A percentile compares a stretch with the other conserved stretches of the same genome.
These are phyloP conservation scores for Colletotrichum tanaceti DNA, from an alignment of 2,329 filamentous ascomycete species.

Conservation along the genomic window DNA sequence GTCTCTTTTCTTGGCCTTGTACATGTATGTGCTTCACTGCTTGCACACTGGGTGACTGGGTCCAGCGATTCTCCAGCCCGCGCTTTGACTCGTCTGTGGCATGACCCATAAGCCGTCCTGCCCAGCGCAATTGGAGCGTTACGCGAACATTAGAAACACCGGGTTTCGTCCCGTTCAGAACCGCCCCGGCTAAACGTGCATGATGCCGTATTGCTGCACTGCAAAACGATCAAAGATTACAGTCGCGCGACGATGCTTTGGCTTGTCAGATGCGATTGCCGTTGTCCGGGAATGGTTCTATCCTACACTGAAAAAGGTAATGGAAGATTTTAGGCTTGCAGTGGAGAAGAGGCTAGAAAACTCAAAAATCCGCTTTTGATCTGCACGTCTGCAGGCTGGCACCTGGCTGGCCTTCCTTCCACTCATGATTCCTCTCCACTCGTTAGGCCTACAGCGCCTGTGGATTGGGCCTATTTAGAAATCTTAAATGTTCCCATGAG, in stretches of 20 bases:
- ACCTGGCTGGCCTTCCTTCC: conserved; percentile 6
- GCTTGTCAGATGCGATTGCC: neutral
- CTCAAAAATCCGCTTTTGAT: conserved; percentile 39
- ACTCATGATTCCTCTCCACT: conserved; percentile 33
- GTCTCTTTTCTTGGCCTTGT: neutral
- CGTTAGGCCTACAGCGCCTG: conserved; percentile 8
- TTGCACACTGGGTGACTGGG: no score
- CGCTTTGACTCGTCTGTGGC: conserved; percentile 36
- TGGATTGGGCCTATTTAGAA: conserved; percentile 11
- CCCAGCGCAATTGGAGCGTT: neutral
- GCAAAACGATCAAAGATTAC: neutral
- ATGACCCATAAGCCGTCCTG: conserved; percentile 14
- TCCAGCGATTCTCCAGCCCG: neutral
- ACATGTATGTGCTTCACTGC: neutral
- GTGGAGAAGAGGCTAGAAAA: conserved; percentile 32
- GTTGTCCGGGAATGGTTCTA: conserved; percentile 2
- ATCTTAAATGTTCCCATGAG: neutral
- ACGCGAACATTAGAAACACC: conserved; percentile 16
- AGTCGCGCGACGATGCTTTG: conserved; percentile 10
- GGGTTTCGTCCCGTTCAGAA: conserved; percentile 5
- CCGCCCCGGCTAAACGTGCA: neutral
- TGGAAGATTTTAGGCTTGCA: conserved; percentile 11
- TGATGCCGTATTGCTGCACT: neutral
- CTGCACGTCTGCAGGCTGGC: conserved; percentile 28
- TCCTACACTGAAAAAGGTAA: conserved; percentile 9